Percentiles rank a stretch among this genome's conserved stretches.
Evolutionary conservation across 2,329 filamentous ascomycete species (phyloP).

Genomic region (Cyanodermella asteris): DNA sequence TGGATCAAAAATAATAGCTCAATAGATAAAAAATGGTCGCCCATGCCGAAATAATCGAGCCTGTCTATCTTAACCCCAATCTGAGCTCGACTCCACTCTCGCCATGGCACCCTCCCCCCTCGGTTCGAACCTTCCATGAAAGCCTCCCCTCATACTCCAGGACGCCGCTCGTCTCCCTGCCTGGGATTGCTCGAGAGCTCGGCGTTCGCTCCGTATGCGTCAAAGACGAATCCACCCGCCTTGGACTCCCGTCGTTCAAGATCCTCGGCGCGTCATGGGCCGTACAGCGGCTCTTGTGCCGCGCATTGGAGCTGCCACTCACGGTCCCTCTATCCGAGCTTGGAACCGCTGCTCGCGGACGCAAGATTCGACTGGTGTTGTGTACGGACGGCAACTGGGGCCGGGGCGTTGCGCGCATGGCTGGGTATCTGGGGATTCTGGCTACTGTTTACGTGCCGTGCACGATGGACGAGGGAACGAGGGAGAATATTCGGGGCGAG

Average conservation of each 20-base stretch:
- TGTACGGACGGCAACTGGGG: slow-evolving; percentile 63
- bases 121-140: slow-evolving; percentile 29
- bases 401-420: slow-evolving; percentile 49
- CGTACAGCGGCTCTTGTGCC: slow-evolving; percentile 33
- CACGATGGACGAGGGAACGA: slow-evolving; percentile 32
- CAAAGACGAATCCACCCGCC: slow-evolving; percentile 49
- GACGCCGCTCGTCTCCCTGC: slow-evolving; percentile 33
- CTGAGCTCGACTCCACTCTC: too few species aligned
- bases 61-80: too few species aligned
- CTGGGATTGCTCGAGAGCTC: slow-evolving; percentile 32
- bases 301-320: slow-evolving; percentile 21
- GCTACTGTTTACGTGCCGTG: slow-evolving; percentile 41
- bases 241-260: slow-evolving; percentile 56
- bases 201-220: slow-evolving; percentile 36
- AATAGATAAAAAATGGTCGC: too few species aligned
- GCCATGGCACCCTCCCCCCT: too few species aligned
- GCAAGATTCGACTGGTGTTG: slow-evolving; percentile 29
- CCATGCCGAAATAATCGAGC: too few species aligned
- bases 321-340: slow-evolving; percentile 24
- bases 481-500: slow-evolving; percentile 34
- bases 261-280: slow-evolving; percentile 63
- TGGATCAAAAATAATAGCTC: too few species aligned
- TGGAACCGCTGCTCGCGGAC: slow-evolving; percentile 12
- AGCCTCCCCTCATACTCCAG: slow-evolving; percentile 32
- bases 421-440: slow-evolving; percentile 30